These are phyloP conservation scores for Populus tomentosa DNA, from an alignment of 441 rosid species.

Conservation along the genomic window DNA sequence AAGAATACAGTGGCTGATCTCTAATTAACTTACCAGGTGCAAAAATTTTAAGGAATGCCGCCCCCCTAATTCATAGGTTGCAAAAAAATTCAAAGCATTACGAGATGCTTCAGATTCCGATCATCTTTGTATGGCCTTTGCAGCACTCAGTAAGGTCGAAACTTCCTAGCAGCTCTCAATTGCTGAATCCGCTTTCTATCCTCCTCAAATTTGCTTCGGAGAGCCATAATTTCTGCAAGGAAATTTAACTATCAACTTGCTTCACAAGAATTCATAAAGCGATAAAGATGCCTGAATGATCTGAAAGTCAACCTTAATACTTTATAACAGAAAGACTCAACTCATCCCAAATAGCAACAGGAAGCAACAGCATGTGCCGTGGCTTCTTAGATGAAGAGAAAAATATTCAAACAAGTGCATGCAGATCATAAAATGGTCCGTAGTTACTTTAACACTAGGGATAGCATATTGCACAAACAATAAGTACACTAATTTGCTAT, in stretches of 20 bases:
- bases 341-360: not conserved
- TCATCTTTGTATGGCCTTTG: not conserved
- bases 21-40: not conserved
- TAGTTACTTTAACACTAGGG: not conserved
- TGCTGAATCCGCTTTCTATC: constrained; percentile 61
- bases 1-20: not conserved
- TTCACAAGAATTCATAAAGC: not conserved
- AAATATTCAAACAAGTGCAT: not conserved
- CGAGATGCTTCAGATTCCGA: not conserved
- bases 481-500: not conserved
- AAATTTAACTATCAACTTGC: not conserved
- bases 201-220: constrained; percentile 70
- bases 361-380: not conserved
- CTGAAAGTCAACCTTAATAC: not conserved
- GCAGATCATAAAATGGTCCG: not conserved
- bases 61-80: not conserved
- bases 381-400: not conserved
- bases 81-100: too few relatives aligned
- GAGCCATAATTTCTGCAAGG: constrained; percentile 60
- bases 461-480: not conserved
- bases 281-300: not conserved
- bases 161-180: constrained; percentile 65
- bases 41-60: not conserved
- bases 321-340: not conserved
- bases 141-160: constrained; percentile 48